Percentiles rank a stretch among this genome's conserved stretches.
These are phyloP conservation scores for Adansonia grandidieri DNA, from an alignment of 441 rosid genomes.

Conservation along the genomic window DNA sequence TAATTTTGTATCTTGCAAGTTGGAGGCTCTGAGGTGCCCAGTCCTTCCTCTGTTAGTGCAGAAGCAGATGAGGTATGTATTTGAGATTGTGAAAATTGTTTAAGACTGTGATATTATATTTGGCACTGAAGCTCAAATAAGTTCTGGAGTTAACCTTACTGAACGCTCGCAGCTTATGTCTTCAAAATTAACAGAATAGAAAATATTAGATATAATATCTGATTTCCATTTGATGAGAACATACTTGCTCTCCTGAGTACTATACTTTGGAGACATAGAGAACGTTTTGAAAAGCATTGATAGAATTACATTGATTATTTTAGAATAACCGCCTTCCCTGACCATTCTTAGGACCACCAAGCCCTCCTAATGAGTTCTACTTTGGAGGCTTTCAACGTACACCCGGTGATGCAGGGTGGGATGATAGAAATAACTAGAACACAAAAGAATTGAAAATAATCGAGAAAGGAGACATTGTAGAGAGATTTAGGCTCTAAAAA, in stretches of 20 bases:
- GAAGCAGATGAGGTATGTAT: conserved; percentile 57
- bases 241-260: background rate
- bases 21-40: conserved; percentile 46
- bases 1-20: conserved; percentile 29
- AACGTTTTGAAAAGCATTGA: background rate
- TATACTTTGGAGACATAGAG: background rate
- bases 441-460: no score
- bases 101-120: background rate
- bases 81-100: conserved; percentile 6
- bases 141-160: background rate
- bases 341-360: no score
- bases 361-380: no score
- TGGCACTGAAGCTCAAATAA: background rate
- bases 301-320: background rate
- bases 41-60: conserved; percentile 46
- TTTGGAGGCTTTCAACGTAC: no score
- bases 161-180: background rate
- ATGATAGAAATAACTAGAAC: no score
- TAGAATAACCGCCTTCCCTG: no score
- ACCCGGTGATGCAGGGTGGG: no score
- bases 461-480: no score
- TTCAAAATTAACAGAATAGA: background rate
- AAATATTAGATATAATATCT: background rate
- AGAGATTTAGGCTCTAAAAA: no score
- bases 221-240: background rate